Evolutionary conservation across 1,139 yeast species (phyloP).

Genomic region (Lodderomyces elongisporus): DNA sequence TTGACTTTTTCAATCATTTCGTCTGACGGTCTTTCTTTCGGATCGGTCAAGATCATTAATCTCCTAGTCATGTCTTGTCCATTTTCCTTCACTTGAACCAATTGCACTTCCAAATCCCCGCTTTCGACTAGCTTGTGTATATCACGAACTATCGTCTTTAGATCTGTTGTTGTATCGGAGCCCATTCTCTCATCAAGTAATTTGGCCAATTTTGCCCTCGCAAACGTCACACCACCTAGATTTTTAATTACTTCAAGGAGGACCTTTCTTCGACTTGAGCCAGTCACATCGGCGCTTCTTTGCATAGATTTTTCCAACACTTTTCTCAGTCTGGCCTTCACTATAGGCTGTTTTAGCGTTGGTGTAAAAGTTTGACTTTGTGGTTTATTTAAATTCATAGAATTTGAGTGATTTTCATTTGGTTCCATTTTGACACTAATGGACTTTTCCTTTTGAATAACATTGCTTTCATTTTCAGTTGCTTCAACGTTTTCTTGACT

Average conservation of each 20-base stretch:
- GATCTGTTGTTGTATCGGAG: slow-evolving; percentile 38
- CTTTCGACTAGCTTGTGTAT: slow-evolving; percentile 23
- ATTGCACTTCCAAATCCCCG: slow-evolving; percentile 25
- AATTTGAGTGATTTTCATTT: no score
- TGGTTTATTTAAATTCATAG: no score
- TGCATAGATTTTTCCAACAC: background rate
- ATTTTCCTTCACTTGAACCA: slow-evolving; percentile 22
- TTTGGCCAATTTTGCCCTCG: slow-evolving; percentile 31
- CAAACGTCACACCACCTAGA: slow-evolving; percentile 39
- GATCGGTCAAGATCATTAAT: slow-evolving; percentile 29
- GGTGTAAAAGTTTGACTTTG: slow-evolving; percentile 1
- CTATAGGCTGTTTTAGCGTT: background rate
- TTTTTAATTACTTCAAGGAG: slow-evolving; percentile 33
- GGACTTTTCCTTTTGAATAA: background rate
- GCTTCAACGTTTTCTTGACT: background rate
- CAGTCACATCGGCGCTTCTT: slow-evolving; percentile 13
- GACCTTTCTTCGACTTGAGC: slow-evolving; percentile 30
- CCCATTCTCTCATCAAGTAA: slow-evolving; percentile 32
- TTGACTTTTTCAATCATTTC: slow-evolving; percentile 23
- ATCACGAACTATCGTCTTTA: slow-evolving; percentile 46
- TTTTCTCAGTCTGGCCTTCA: background rate
- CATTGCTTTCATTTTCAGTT: background rate
- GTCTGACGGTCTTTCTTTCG: slow-evolving; percentile 24
- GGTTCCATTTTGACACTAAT: no score
- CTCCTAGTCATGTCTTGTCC: slow-evolving; percentile 30